Evolutionary conservation across 441 rosid genomes (phyloP).

Genomic region (Corymbia calophylla): DNA sequence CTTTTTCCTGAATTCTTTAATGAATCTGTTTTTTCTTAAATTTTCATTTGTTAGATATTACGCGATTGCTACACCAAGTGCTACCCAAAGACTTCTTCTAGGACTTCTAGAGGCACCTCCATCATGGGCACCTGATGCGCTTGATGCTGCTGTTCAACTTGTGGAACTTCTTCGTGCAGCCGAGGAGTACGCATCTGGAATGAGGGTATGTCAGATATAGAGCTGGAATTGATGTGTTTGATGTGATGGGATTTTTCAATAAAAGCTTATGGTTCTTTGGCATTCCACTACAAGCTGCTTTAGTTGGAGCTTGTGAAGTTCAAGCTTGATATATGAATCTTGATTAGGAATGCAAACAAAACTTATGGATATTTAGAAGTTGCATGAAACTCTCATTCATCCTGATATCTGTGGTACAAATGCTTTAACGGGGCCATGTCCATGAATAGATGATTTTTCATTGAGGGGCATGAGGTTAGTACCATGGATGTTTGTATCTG

Average conservation of each 20-base stretch:
- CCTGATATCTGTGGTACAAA: not conserved
- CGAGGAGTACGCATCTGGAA: conserved; percentile 95
- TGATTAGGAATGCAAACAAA: not conserved
- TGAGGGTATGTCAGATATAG: conserved; percentile 52
- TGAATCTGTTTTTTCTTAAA: not conserved
- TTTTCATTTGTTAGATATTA: conserved; percentile 54
- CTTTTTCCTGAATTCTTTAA: not conserved
- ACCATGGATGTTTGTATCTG: not conserved
- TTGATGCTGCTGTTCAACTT: conserved; percentile 99
- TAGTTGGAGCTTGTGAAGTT: not conserved
- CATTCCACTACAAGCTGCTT: not conserved
- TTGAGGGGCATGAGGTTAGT: not conserved
- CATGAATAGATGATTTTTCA: not conserved
- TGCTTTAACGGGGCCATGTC: not conserved
- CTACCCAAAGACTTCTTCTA: conserved; percentile 95
- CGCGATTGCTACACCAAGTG: conserved; percentile 98
- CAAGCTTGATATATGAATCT: not conserved
- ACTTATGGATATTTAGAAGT: not conserved
- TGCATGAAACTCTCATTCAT: not conserved
- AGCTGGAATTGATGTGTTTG: not conserved
- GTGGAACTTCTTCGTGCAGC: conserved; percentile 99
- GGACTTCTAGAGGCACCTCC: conserved; percentile 99
- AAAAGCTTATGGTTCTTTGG: not conserved
- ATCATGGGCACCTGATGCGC: conserved; percentile 99
- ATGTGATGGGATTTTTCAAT: conserved; percentile 2